Evolutionary conservation across 345 rosid species (phyloP), one percentile per base, ranked within the genome.

Genomic region (Citrus australasica): DNA sequence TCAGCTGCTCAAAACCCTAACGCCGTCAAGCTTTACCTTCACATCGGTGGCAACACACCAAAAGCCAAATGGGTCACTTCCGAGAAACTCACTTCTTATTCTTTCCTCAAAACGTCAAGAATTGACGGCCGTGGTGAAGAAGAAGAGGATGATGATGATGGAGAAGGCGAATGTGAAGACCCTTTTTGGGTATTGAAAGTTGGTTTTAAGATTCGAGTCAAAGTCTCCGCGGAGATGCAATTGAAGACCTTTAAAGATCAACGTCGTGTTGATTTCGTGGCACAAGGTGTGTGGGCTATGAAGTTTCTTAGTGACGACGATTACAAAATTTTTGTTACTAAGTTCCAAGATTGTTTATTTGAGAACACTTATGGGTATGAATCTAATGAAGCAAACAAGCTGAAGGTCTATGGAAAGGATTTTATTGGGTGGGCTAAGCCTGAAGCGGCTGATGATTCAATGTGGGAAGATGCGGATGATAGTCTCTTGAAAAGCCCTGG

Each of bases 401-500:
- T 90, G 1, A 96, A 94, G 84, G 88, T 96, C 53, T 96, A 87
- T 19, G 98, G 99, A 65, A 94, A 96, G 84, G 98, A 96, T 81
- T 96, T 96, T 81, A 85, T 91, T 46, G 94, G 92, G 28, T 93
- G 97, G 97, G 97, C 88, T 2, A 90, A 91, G 60, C 99, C 98
- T 7, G 94, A 91, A 46, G 90, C 80, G 65, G 98, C 99, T n/a
- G 99, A 96, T 82, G 99, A 96, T 84, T 96, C 98, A 0, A 84
- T 94, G 90, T 96, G 99, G 99, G 98, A 96, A 76, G 99, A 96
- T 79, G 99, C 98, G 9, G 99, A 94, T 55, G 97, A 92, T 73
- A 82, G 84, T 72, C 83, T 87, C 37, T 83, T 83, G 30, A 84
- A 86, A 53, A 94, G 95, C 79, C 98, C 98, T 2, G 83, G 67